Conservation (phyloP, 2,329 filamentous ascomycete species). For the Raffaelea albimanens region DNA sequence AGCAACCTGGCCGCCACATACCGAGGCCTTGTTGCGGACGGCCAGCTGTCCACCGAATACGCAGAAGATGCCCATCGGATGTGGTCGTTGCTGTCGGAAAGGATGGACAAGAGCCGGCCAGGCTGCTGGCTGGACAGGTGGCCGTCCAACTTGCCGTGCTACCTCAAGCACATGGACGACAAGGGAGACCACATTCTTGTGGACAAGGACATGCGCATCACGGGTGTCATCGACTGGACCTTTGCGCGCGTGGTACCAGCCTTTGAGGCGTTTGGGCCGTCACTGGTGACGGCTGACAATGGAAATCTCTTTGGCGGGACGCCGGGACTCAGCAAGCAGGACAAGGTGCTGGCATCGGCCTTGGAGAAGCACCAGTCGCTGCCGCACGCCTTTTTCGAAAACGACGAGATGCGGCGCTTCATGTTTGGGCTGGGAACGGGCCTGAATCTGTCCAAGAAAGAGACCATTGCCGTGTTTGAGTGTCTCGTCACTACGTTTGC, state of each 20-base stretch:
- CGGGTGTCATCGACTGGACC: slow-evolving; percentile 37
- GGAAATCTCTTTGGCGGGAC: background rate
- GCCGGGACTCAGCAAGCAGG: slow-evolving; percentile 1
- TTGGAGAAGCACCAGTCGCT: background rate
- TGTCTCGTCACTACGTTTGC: background rate
- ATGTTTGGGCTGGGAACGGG: slow-evolving; percentile 4
- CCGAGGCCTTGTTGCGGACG: background rate
- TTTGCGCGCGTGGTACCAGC: slow-evolving; percentile 24
- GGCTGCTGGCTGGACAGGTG: background rate
- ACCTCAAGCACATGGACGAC: slow-evolving; percentile 30
- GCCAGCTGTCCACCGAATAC: slow-evolving; percentile 2
- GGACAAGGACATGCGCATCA: slow-evolving; percentile 34
- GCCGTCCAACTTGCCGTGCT: slow-evolving; percentile 20
- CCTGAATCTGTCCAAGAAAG: background rate
- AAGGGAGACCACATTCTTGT: slow-evolving; percentile 23
- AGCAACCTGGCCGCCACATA: background rate
- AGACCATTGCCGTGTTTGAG: background rate
- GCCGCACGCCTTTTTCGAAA: background rate
- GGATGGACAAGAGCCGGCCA: background rate
- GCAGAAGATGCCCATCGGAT: slow-evolving; percentile 2
- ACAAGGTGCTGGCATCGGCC: background rate
- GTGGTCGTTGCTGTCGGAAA: background rate
- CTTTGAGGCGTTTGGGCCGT: slow-evolving; percentile 24
- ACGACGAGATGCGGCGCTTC: slow-evolving; percentile 3
- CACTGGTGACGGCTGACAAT: background rate